Evolutionary conservation across 345 rosid species (phyloP), one percentile per base, ranked within the genome.

Genomic region (Zanthoxylum bungeanum): DNA sequence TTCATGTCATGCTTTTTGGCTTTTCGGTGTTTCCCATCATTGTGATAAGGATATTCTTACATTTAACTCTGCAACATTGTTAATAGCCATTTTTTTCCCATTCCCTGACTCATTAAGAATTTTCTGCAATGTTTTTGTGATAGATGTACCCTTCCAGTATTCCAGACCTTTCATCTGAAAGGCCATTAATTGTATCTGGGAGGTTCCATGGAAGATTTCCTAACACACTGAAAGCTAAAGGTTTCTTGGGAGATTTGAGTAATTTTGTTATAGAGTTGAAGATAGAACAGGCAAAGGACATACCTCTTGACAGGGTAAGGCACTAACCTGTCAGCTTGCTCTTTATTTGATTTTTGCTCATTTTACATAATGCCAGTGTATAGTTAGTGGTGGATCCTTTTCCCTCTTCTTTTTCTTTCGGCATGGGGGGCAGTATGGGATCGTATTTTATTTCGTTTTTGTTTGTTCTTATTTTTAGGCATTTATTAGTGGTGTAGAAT

Each of bases 181-280:
- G 78, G 49, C 89, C 88, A 34, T 75, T 85, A 81, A 79, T 73
- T 46, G 34, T 92, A 49, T 83, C 76, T 75, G 97, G 97, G 66
- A 84, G 97, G 82, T 90, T 84, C 74, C 65, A 69, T 11, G 96
- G 93, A 68, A 78, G 75, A 59, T 85, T 90, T 68, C 96, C 96
- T 6, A 87, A 78, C 64, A 73, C 33, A 61, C 70, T 87, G 64
- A 84, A 72, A 73, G 87, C 82, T 63, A 80, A 53, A 75, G 92
- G 97, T 72, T 63, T 83, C 65, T 68, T 71, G 25, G 92, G 91
- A 79, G 90, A 87, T 79, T 76, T 78, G 72, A 89, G 81, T 76
- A 78, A 70, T 72, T 79, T 81, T 66, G 72, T 70, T 27, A 31
- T 82, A 67, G 96, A 90, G 68, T 73, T 92, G 77, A 82, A 87